Evolutionary conservation across 2,329 filamentous ascomycete genomes (phyloP), one percentile per base, ranked within the genome.

Genomic region (Colletotrichum karsti): DNA sequence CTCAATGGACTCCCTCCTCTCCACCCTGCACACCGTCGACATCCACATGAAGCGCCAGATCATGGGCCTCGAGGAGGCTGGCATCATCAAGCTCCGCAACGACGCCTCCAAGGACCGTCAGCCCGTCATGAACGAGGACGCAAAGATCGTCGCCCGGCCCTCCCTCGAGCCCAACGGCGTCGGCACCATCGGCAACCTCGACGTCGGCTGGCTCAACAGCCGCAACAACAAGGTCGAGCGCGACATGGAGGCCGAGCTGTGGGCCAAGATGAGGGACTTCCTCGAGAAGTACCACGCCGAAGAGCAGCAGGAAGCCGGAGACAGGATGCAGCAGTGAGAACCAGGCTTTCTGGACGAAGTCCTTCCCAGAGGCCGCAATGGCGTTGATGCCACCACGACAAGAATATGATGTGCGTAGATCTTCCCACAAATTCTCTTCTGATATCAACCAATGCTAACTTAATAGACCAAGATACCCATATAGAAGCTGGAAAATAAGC

Each of bases 131-230:
- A 65, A 65, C 12, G 68, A 70, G 60, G 68, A 70, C 37, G 68
- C 68, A 20, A 70, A 65, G 44, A 69, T 70, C 24, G 69, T 69
- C 28, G 65, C 74, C 9, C 78, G 78, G 46, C 77, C 80, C 12
- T 82, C 83, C 9, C 72, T 88, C 71, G 81, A 89, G 76, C 84
- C 90, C 41, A 82, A 88, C 48, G 88, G 85, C 41, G 80, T 83
- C 63, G 88, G 84, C 22, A 84, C 83, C 73, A 86, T 89, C 35
- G 88, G 87, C 9, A 82, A 81, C 28, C 83, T 98, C 59, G 95
- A 98, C 76, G 91, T 97, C 13, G 95, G 95, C 33, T 95, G 93
- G 89, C 80, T 98, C 73, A 98, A 98, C 77, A 95, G 93, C 74
- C 88, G 93, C 64, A 93, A 93, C 69, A 92, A 93, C 70, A 91